A percentile compares a stretch with the other conserved stretches of the same genome.
Evolutionary conservation across 2,329 filamentous ascomycete genomes (phyloP).

Genomic region (Byssochlamys sp.): DNA sequence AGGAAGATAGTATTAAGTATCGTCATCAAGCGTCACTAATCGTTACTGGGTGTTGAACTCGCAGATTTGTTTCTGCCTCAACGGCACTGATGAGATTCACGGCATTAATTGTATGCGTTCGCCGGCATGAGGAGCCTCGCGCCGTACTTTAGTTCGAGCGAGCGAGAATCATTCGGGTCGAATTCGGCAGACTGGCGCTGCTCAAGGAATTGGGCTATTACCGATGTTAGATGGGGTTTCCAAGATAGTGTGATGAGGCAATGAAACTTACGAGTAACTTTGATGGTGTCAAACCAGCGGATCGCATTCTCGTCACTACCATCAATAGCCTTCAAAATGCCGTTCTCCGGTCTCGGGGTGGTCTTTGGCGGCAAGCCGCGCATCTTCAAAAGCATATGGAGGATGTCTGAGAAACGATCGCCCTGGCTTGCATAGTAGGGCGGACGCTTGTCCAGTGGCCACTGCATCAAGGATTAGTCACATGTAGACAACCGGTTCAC

Average conservation of each 20-base stretch:
- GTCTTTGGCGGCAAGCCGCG: slow-evolving; percentile 39
- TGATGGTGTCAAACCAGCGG: slow-evolving; percentile 35
- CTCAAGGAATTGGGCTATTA: slow-evolving; percentile 28
- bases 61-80: neutral
- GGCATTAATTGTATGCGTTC: neutral
- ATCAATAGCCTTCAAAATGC: slow-evolving; percentile 29
- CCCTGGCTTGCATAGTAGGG: slow-evolving; percentile 46
- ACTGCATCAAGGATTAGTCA: slow-evolving; percentile 21
- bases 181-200: slow-evolving; percentile 29
- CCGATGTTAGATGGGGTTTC: slow-evolving; percentile 2
- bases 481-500: neutral
- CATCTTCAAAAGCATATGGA: slow-evolving; percentile 51
- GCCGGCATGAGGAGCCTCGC: slow-evolving; percentile 24
- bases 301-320: slow-evolving; percentile 29
- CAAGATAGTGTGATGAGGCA: neutral
- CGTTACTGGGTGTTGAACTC: neutral
- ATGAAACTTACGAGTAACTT: slow-evolving; percentile 28
- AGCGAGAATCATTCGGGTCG: slow-evolving; percentile 32
- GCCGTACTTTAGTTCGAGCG: slow-evolving; percentile 32
- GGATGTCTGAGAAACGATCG: slow-evolving; percentile 48
- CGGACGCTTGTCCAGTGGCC: slow-evolving; percentile 47
- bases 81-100: neutral
- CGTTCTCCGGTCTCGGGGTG: slow-evolving; percentile 26
- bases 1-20: neutral
- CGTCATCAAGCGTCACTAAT: neutral